Evolutionary conservation across 768 basidiomycete genomes (phyloP), one percentile per base, ranked within the genome.

Genomic region (Boletus tomentosulus): DNA sequence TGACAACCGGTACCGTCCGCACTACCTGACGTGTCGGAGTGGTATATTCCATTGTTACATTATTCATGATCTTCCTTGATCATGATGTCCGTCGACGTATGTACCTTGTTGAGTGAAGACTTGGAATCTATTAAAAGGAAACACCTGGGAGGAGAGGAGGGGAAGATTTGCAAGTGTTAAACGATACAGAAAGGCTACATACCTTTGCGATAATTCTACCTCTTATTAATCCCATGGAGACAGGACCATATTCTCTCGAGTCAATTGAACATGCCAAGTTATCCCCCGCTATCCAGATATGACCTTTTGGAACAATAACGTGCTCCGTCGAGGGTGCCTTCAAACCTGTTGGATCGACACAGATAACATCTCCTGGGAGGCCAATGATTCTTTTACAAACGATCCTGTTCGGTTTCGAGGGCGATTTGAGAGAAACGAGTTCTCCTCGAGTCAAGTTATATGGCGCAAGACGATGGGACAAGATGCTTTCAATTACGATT

Each of bases 321-420:
- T 92, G 89, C 56, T 87, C 87, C 15, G 76, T 77, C 11, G 84
- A 83, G 10, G 85, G 81, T 9, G 81, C 84, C 46, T 73, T 72
- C 48, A 69, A 58, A 4, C 87, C 87, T 4, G 86, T 86, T 19
- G 95, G 95, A 67, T 98, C 93, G 22, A 93, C 87, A 56, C 91
- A 92, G 30, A 98, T 67, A 34, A 85, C 73, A 70, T 98, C 96
- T 4, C 96, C 95, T 24, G 93, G 88, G 24, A 98, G 73, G 2
- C 94, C 96, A 34, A 96, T 78, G 11, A 98, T 74, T 39, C 96
- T 83, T 74, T 98, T 98, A 73, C 92, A 95, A 34, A 96, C 80
- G 28, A 83, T 72, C 45, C 79, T 79, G 4, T 71, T 70, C 3
- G 87, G 88, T 51, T 84, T 78, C 45, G 83, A 65, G 11, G 93